These are phyloP conservation scores for Penicillium sp. DNA, from an alignment of 2,329 filamentous ascomycete species.

Conservation along the genomic window DNA sequence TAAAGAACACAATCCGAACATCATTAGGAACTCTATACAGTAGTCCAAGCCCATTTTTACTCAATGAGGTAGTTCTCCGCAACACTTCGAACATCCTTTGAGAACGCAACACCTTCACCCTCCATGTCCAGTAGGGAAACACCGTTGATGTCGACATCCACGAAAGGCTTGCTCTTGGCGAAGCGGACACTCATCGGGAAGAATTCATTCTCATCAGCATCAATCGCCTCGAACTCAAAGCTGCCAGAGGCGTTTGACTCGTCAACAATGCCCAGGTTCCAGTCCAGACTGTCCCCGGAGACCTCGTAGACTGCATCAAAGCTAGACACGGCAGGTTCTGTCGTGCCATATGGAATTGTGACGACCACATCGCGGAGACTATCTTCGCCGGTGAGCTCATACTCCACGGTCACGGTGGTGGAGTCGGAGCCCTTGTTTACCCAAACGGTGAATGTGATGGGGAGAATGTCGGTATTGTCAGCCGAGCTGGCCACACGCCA, in stretches of 20 bases:
- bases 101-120: constrained; percentile 38
- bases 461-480: constrained; percentile 70
- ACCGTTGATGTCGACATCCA: constrained; percentile 72
- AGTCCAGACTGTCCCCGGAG: constrained; percentile 83
- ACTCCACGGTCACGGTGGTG: constrained; percentile 88
- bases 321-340: constrained; percentile 80
- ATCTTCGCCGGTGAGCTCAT: constrained; percentile 77
- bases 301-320: constrained; percentile 94
- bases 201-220: constrained; percentile 84
- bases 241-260: constrained; percentile 72
- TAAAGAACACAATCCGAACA: constrained; percentile 24
- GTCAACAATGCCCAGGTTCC: constrained; percentile 80
- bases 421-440: constrained; percentile 77
- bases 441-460: constrained; percentile 96
- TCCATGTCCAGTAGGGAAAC: constrained; percentile 40
- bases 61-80: constrained; percentile 41
- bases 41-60: constrained; percentile 23
- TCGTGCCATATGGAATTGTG: constrained; percentile 73
- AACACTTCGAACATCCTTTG: constrained; percentile 39
- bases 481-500: constrained; percentile 75
- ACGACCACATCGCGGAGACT: constrained; percentile 75
- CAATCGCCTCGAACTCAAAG: constrained; percentile 90
- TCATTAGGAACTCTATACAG: constrained; percentile 35
- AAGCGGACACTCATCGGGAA: constrained; percentile 95
- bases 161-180: constrained; percentile 72